Evolutionary conservation across 1,284 basidiomycete genomes (phyloP).

Genomic region (Marasmius fiardii): DNA sequence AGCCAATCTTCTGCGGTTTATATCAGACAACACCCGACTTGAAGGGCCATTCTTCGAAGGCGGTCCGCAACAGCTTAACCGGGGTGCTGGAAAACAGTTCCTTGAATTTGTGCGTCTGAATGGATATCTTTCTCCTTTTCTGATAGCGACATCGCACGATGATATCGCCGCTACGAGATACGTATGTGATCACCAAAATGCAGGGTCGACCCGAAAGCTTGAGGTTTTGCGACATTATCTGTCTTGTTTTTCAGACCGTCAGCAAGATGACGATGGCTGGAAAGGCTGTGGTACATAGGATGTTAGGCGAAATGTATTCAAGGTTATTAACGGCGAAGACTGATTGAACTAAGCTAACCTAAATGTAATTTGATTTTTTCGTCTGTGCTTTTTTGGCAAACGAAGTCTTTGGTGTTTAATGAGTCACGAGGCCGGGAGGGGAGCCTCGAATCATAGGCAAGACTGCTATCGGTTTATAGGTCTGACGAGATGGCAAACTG

Average conservation of each 20-base stretch:
- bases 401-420: too few species aligned
- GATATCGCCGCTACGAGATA: neutral
- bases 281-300: neutral
- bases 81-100: neutral
- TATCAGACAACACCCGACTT: neutral
- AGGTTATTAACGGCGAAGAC: too few species aligned
- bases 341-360: too few species aligned
- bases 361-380: too few species aligned
- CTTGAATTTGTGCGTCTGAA: neutral
- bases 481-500: too few species aligned
- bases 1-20: neutral
- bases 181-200: slow-evolving; percentile 6
- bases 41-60: neutral
- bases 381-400: too few species aligned
- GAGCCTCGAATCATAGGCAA: too few species aligned
- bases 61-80: neutral
- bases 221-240: neutral
- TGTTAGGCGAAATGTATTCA: neutral
- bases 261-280: neutral
- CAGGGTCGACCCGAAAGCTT: neutral
- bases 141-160: neutral
- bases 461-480: too few species aligned
- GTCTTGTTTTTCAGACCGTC: neutral
- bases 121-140: neutral
- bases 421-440: too few species aligned